Conservation (phyloP, 2,329 filamentous ascomycete genomes). For the Neonectria faginata region DNA sequence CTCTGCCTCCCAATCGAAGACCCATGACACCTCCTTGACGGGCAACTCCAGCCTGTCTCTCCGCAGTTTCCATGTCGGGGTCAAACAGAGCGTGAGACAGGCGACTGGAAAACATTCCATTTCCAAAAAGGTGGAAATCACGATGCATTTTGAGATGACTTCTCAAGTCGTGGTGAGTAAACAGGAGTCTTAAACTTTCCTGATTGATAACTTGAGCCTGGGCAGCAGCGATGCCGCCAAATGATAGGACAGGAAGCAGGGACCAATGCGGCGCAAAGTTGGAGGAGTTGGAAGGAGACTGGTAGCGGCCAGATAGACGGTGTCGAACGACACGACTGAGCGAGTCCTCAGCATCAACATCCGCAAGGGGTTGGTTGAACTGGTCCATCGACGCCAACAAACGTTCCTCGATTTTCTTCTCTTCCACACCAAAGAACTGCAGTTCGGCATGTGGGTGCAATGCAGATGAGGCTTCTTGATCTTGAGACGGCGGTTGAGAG, state of each 20-base stretch:
- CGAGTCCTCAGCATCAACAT: constrained; percentile 46
- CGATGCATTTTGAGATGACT: constrained; percentile 80
- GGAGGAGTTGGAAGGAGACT: constrained; percentile 33
- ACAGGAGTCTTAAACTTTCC: constrained; percentile 80
- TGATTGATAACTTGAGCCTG: constrained; percentile 84
- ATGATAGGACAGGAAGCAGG: constrained; percentile 75
- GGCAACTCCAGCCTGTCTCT: constrained; percentile 76
- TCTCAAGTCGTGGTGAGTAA: constrained; percentile 77
- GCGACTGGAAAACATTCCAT: constrained; percentile 83
- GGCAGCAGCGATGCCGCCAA: constrained; percentile 77
- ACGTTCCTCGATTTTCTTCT: constrained; percentile 59
- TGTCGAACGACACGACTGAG: constrained; percentile 56
- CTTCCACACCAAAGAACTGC: constrained; percentile 62
- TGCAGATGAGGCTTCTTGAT: background rate
- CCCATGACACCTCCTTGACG: constrained; percentile 81
- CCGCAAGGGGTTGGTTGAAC: constrained; percentile 51
- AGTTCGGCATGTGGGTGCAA: constrained; percentile 40
- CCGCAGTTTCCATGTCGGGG: constrained; percentile 81
- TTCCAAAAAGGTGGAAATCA: constrained; percentile 85
- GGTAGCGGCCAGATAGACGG: constrained; percentile 50
- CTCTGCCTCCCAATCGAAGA: constrained; percentile 81
- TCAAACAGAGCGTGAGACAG: constrained; percentile 88
- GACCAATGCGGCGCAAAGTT: constrained; percentile 67
- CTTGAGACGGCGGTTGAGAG: background rate
- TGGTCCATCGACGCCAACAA: constrained; percentile 64